These are phyloP conservation scores for Gaultheria prostrata DNA, from an alignment of 148 eudicot genomes.

Conservation along the genomic window DNA sequence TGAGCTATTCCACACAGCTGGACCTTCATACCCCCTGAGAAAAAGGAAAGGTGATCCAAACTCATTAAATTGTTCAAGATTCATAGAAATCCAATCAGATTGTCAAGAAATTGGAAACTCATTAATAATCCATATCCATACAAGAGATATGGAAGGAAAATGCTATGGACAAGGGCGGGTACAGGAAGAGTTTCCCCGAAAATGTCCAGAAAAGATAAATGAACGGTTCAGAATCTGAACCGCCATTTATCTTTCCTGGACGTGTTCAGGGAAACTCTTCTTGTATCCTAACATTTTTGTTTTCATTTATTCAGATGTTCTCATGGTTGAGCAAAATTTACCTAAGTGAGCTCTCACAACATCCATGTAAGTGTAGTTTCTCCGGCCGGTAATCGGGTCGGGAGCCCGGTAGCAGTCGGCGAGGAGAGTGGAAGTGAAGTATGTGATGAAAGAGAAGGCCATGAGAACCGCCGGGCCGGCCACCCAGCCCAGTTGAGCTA, in stretches of 20 bases:
- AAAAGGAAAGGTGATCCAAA: not conserved
- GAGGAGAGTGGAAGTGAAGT: slow-evolving; percentile 72
- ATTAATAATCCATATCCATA: too few species aligned
- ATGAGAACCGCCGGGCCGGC: slow-evolving; percentile 68
- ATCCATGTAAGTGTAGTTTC: slow-evolving; percentile 90
- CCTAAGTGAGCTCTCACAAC: slow-evolving; percentile 85
- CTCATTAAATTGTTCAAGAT: too few species aligned
- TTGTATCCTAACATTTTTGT: too few species aligned
- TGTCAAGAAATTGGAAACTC: too few species aligned
- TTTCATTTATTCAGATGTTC: not conserved
- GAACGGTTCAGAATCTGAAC: too few species aligned
- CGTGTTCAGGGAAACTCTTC: too few species aligned
- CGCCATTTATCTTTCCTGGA: too few species aligned
- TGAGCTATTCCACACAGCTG: slow-evolving; percentile 89
- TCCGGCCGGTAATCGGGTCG: slow-evolving; percentile 54
- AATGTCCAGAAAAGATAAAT: too few species aligned
- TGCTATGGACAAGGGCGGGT: too few species aligned
- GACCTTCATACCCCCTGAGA: slow-evolving; percentile 80
- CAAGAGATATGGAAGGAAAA: too few species aligned
- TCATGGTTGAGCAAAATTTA: slow-evolving; percentile 11
- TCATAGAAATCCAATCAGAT: too few species aligned
- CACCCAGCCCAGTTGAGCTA: slow-evolving; percentile 91
- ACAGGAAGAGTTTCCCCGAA: too few species aligned
- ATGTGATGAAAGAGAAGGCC: slow-evolving; percentile 70
- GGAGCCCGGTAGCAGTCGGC: slow-evolving; percentile 80